These are phyloP conservation scores for Echria macrotheca DNA, from an alignment of 495 filamentous ascomycete genomes.

Conservation along the genomic window DNA sequence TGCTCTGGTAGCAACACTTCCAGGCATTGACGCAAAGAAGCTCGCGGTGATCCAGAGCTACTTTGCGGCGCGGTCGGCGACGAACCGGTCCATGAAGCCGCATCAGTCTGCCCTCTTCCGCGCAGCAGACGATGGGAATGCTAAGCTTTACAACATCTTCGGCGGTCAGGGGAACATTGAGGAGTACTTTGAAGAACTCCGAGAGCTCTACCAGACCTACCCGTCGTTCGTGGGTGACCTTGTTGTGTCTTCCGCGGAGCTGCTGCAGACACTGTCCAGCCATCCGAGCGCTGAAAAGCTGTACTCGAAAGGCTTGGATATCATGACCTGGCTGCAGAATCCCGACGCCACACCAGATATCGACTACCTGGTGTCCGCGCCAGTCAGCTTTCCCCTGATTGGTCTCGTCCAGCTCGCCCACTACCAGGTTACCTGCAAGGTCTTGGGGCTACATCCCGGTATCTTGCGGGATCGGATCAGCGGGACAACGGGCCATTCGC, in stretches of 20 bases:
- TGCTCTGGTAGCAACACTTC: slow-evolving; percentile 74
- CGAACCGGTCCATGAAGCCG: slow-evolving; percentile 72
- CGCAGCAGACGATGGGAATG: slow-evolving; percentile 72
- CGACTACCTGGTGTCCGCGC: slow-evolving; percentile 93
- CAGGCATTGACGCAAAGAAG: slow-evolving; percentile 87
- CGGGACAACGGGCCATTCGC: slow-evolving; percentile 94
- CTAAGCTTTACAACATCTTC: slow-evolving; percentile 84
- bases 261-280: slow-evolving; percentile 76
- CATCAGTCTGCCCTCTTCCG: slow-evolving; percentile 92
- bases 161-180: slow-evolving; percentile 99
- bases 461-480: slow-evolving; percentile 73
- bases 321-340: slow-evolving; percentile 86
- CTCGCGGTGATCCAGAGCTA: slow-evolving; percentile 80
- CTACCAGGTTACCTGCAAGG: slow-evolving; percentile 87
- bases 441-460: slow-evolving; percentile 79
- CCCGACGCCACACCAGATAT: slow-evolving; percentile 84
- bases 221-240: slow-evolving; percentile 83
- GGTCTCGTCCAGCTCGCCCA: slow-evolving; percentile 92
- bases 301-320: slow-evolving; percentile 90
- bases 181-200: slow-evolving; percentile 97
- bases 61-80: slow-evolving; percentile 79
- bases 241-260: slow-evolving; percentile 68
- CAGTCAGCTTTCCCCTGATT: slow-evolving; percentile 94
- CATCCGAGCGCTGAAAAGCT: slow-evolving; percentile 88
- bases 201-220: slow-evolving; percentile 85